Conservation (phyloP, 148 eudicot genomes). For the Beta vulgaris region DNA sequence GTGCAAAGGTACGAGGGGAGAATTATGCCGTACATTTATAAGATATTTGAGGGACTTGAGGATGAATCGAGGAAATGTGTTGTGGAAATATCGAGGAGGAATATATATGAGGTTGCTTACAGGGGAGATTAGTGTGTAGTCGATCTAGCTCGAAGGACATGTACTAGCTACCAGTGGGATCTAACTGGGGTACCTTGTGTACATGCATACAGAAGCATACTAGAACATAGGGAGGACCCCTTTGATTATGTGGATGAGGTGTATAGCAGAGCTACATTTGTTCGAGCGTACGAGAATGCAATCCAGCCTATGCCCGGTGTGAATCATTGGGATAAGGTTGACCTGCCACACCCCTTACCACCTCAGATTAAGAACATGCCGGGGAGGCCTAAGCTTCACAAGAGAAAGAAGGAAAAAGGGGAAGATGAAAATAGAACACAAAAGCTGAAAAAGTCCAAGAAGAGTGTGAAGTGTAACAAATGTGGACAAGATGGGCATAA, state of each 20-base stretch:
- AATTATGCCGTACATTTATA: background rate
- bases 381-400: background rate
- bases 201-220: background rate
- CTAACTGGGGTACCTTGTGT: background rate
- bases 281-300: background rate
- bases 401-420: background rate
- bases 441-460: background rate
- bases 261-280: background rate
- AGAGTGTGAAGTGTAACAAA: background rate
- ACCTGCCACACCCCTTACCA: background rate
- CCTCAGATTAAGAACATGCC: background rate
- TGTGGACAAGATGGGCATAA: background rate
- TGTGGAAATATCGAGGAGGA: background rate
- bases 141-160: background rate
- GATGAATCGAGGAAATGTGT: background rate
- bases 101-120: background rate
- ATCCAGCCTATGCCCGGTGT: background rate
- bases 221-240: background rate
- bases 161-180: background rate
- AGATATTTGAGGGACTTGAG: background rate
- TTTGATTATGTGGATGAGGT: background rate
- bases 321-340: background rate
- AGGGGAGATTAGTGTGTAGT: background rate
- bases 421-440: background rate
- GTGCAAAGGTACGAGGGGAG: background rate